phyloP scores from a whole-genome alignment of 495 filamentous ascomycete genomes.

The Penicillium arizonense region DNA sequence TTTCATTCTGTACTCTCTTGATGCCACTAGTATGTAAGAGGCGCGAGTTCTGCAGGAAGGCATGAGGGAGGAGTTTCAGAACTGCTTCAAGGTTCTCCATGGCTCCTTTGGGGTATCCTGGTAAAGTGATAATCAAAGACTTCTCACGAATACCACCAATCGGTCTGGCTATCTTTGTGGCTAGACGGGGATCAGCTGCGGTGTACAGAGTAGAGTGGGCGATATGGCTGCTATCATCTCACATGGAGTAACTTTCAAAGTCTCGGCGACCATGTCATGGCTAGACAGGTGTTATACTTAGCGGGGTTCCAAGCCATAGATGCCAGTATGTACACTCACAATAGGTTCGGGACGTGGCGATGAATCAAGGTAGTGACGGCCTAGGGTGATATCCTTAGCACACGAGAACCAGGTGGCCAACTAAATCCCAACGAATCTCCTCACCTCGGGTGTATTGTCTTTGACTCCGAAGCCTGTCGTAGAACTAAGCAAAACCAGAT shows the following conservation, averaged over 20 bases:
- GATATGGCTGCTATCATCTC: conserved; percentile 9
- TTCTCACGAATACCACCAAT: conserved; percentile 85
- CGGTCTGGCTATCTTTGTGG: conserved; percentile 96
- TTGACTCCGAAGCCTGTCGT: conserved; percentile 89
- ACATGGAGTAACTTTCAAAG: conserved; percentile 77
- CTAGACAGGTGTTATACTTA: conserved; percentile 29
- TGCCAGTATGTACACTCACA: conserved; percentile 50
- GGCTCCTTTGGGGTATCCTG: conserved; percentile 93
- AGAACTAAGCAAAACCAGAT: conserved; percentile 84
- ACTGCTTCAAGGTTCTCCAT: conserved; percentile 87
- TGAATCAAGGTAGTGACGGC: conserved; percentile 80
- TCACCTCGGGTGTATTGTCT: conserved; percentile 84
- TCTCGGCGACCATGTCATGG: conserved; percentile 89
- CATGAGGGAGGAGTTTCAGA: conserved; percentile 85
- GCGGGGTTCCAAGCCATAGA: background rate
- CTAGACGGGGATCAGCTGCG: conserved; percentile 40
- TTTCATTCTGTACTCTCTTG: conserved; percentile 78
- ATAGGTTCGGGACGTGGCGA: conserved; percentile 83
- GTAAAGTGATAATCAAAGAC: conserved; percentile 84
- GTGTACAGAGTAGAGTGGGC: conserved; percentile 4
- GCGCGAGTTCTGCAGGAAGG: conserved; percentile 87
- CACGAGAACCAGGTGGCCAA: background rate
- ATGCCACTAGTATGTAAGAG: conserved; percentile 76
- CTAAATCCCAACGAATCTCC: conserved; percentile 14
- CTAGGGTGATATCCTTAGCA: conserved; percentile 40